Conservation (phyloP, 2,329 filamentous ascomycete species). For the Hyphodiscus sp. region DNA sequence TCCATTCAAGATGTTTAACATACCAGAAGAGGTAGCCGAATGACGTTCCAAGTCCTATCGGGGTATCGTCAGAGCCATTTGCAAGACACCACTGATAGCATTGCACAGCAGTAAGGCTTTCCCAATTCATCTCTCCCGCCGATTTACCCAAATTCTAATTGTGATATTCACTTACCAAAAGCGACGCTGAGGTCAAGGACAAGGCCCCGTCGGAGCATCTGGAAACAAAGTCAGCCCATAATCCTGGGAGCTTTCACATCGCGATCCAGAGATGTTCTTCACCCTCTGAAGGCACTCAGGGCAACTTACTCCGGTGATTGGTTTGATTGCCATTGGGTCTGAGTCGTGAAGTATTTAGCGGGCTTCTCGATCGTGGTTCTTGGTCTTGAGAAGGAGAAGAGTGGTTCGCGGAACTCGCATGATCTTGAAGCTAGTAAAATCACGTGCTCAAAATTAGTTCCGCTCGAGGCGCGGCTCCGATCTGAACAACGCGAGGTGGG, state of each 20-base stretch:
- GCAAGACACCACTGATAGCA: neutral
- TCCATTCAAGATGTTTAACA: slow-evolving; percentile 14
- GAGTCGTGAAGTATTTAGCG: slow-evolving; percentile 18
- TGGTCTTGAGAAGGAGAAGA: slow-evolving; percentile 15
- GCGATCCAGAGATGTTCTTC: neutral
- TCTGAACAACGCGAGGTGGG: neutral
- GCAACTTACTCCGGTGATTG: slow-evolving; percentile 32
- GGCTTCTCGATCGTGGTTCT: slow-evolving; percentile 25
- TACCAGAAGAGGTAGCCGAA: slow-evolving; percentile 52
- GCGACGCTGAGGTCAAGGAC: slow-evolving; percentile 52
- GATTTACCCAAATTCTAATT: neutral
- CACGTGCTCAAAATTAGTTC: neutral
- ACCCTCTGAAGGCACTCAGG: neutral
- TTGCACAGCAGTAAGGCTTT: neutral
- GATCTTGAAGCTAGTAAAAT: slow-evolving; percentile 3
- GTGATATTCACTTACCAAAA: slow-evolving; percentile 38
- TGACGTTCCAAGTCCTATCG: slow-evolving; percentile 45
- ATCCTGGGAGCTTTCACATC: slow-evolving; percentile 10
- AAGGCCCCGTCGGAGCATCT: slow-evolving; percentile 53
- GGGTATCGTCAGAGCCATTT: slow-evolving; percentile 2
- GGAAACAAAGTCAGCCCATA: slow-evolving; percentile 23
- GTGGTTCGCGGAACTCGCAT: slow-evolving; percentile 18
- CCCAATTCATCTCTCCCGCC: neutral
- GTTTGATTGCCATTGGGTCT: slow-evolving; percentile 30
- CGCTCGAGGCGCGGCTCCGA: neutral